phyloP scores from a whole-genome alignment of 345 rosid species.

The Rhodomyrtus tomentosa region DNA sequence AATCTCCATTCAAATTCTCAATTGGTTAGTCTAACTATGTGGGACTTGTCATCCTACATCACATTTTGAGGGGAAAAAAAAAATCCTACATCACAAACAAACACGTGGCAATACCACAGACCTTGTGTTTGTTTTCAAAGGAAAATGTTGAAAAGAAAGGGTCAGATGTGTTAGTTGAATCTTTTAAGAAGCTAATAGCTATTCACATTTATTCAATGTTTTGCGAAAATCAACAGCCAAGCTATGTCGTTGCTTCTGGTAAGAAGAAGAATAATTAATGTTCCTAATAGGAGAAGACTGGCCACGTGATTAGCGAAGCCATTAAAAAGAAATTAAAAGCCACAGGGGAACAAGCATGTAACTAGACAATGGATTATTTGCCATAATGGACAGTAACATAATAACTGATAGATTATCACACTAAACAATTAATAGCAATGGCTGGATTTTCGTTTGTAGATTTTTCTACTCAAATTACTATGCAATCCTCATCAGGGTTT shows the following conservation, averaged over 20 bases:
- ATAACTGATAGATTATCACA: neutral
- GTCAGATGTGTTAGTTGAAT: neutral
- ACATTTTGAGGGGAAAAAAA: neutral
- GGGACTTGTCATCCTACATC: neutral
- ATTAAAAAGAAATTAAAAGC: neutral
- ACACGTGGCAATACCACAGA: neutral
- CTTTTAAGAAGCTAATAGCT: neutral
- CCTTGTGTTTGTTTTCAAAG: neutral
- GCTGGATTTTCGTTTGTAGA: neutral
- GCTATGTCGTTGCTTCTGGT: neutral
- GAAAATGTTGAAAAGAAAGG: neutral
- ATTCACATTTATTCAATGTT: neutral
- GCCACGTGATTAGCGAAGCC: neutral
- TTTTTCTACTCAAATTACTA: neutral
- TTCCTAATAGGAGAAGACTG: neutral
- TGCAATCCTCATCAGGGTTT: neutral
- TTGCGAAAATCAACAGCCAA: neutral
- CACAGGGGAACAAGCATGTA: neutral
- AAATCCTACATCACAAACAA: too few relatives aligned
- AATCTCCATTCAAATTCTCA: neutral
- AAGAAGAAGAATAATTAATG: neutral
- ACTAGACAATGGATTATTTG: neutral
- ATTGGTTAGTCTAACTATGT: neutral
- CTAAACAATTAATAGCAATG: neutral
- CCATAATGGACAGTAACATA: neutral